Conservation (phyloP, 1,139 yeast genomes). For the Suhomyces kunorum region DNA sequence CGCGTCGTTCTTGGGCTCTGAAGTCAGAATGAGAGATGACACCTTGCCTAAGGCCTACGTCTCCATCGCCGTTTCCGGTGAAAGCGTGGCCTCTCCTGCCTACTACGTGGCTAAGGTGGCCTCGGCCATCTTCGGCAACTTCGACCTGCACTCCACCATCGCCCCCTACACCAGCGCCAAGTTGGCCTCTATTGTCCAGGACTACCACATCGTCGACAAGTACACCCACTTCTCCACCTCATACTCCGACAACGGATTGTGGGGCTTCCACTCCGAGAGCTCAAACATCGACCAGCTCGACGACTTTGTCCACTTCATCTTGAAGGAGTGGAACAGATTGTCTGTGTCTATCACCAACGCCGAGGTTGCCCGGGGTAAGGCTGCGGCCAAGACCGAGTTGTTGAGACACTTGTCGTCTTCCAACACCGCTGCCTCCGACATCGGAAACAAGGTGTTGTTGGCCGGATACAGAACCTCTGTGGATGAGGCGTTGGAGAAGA, state of each 20-base stretch:
- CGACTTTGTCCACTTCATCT: conserved; percentile 74
- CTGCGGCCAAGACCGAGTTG: conserved; percentile 62
- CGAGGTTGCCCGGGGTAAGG: conserved; percentile 78
- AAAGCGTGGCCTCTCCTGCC: conserved; percentile 60
- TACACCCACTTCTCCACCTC: conserved; percentile 71
- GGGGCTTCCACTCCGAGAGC: conserved; percentile 75
- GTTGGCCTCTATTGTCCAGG: conserved; percentile 72
- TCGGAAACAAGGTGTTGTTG: conserved; percentile 62
- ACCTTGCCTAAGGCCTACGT: conserved; percentile 79
- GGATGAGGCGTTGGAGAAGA: conserved; percentile 58
- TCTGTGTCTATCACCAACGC: conserved; percentile 72
- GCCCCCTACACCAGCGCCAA: conserved; percentile 80
- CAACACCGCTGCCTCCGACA: conserved; percentile 52
- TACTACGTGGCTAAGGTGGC: conserved; percentile 74
- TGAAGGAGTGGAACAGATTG: conserved; percentile 86
- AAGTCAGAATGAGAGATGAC: conserved; percentile 85
- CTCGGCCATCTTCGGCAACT: conserved; percentile 66
- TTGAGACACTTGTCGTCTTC: conserved; percentile 50
- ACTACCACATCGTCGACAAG: conserved; percentile 70
- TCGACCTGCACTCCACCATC: conserved; percentile 52
- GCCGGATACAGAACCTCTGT: conserved; percentile 63
- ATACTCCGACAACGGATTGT: conserved; percentile 75
- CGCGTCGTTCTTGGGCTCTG: conserved; percentile 77
- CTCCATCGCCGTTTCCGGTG: conserved; percentile 74
- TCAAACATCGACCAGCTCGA: conserved; percentile 61